These are phyloP conservation scores for Russula brevipes DNA, from an alignment of 768 basidiomycete genomes.

Conservation along the genomic window DNA sequence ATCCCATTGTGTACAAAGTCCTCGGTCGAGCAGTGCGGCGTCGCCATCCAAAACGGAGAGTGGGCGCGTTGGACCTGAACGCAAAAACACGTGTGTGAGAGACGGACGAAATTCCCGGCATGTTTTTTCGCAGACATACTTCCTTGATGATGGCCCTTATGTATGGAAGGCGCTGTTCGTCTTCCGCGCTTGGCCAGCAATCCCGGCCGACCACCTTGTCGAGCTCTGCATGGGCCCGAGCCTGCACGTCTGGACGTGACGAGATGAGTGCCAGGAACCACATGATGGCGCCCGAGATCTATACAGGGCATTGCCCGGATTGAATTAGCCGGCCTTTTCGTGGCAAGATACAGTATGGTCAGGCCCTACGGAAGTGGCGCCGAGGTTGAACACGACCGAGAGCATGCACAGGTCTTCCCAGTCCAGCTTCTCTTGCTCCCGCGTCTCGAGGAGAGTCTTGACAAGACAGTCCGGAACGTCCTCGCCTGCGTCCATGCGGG, in stretches of 20 bases:
- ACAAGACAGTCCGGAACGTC: slow-evolving; percentile 35
- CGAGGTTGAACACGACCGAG: slow-evolving; percentile 33
- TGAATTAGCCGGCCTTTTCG: slow-evolving; percentile 2
- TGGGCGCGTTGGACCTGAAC: slow-evolving; percentile 27
- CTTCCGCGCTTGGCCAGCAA: slow-evolving; percentile 27
- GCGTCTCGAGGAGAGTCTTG: slow-evolving; percentile 31
- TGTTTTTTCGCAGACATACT: slow-evolving; percentile 17
- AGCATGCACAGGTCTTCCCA: slow-evolving; percentile 36
- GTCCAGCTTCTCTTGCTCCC: slow-evolving; percentile 31
- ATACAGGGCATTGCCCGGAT: slow-evolving; percentile 19
- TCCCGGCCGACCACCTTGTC: slow-evolving; percentile 28
- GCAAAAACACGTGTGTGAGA: neutral
- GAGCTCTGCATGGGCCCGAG: slow-evolving; percentile 30
- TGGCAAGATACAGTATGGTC: neutral
- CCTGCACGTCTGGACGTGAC: slow-evolving; percentile 29
- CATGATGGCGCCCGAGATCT: slow-evolving; percentile 35
- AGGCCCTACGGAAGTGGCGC: slow-evolving; percentile 31
- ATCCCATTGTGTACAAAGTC: slow-evolving; percentile 33
- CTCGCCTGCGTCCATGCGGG: slow-evolving; percentile 32
- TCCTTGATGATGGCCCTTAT: slow-evolving; percentile 31
- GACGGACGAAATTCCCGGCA: neutral
- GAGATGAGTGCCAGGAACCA: slow-evolving; percentile 32
- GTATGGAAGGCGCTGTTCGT: slow-evolving; percentile 29
- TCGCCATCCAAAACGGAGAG: slow-evolving; percentile 31
- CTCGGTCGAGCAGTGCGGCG: slow-evolving; percentile 30